A percentile compares a stretch with the other conserved stretches of the same genome.
Conservation (phyloP, 495 filamentous ascomycete species). For the Lepraria neglecta region DNA sequence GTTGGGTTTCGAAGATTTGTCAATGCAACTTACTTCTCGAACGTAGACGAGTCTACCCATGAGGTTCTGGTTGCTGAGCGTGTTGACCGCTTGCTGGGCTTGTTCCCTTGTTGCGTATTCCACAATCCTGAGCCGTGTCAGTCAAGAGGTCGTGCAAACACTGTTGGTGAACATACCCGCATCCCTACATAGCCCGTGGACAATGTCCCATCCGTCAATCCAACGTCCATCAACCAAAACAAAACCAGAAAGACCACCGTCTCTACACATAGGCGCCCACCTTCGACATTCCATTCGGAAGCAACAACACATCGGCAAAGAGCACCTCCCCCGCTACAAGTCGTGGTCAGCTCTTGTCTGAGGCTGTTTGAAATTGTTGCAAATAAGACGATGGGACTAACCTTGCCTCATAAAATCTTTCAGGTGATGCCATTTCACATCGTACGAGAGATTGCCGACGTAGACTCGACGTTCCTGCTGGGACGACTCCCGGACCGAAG, state of each 20-base stretch:
- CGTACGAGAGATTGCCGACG: constrained; percentile 96
- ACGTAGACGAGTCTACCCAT: constrained; percentile 99
- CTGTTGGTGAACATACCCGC: constrained; percentile 67
- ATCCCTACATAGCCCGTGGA: constrained; percentile 95
- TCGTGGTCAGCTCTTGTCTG: constrained; percentile 34
- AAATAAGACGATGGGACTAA: constrained; percentile 33
- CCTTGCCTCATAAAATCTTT: constrained; percentile 99
- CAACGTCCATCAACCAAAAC: constrained; percentile 84
- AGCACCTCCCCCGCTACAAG: constrained; percentile 91
- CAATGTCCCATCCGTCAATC: constrained; percentile 99
- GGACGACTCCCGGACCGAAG: constrained; percentile 81
- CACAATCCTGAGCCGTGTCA: constrained; percentile 70
- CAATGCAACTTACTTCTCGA: constrained; percentile 65
- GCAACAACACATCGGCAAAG: constrained; percentile 98
- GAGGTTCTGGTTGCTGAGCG: constrained; percentile 96
- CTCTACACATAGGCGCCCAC: constrained; percentile 93
- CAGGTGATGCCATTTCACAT: constrained; percentile 99
- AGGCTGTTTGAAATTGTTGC: constrained; percentile 4
- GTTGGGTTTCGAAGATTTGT: constrained; percentile 13
- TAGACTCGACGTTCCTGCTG: constrained; percentile 99
- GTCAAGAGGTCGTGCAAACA: constrained; percentile 12
- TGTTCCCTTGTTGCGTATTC: constrained; percentile 99
- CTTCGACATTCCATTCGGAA: constrained; percentile 99
- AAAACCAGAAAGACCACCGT: constrained; percentile 74
- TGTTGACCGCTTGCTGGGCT: constrained; percentile 94